Base-by-base conservation (phyloP, 225 moss, liverwort and hornwort species). In the Bryoerythrophyllum caledonicum region DNA sequence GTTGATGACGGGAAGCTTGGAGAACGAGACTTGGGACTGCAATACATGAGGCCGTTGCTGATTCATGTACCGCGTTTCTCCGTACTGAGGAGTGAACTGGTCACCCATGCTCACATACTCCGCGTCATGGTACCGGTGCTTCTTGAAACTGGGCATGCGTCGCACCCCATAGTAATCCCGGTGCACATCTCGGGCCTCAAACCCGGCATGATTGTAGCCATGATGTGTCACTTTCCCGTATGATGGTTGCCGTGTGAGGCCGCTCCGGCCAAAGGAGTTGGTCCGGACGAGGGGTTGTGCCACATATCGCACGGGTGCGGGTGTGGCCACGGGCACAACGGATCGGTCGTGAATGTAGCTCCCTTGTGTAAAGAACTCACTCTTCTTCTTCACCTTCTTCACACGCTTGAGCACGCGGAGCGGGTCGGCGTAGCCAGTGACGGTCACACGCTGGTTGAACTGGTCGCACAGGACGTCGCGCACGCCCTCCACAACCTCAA, bases 351-450 rank as follows among this genome's bases (percentile, higher is more conserved):
- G 24, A 1, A 83, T 76, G 24, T 65, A 86, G 30, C 78, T 84
- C 37, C 81, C 76, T 38, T 67, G 44, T 2, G 65, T 75, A 66
- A 78, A 86, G 44, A 86, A 83, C 26, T 86, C 80, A n/a, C 83
- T 83, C 43, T 80, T 81, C 41, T 83, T 83, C 68, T 86, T 86
- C 59, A 86, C 80, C 23, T 78, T 77, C 78, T 83, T 86, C 80
- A 75, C 86, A 21, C 71, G 68, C 68, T 78, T 86, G 35, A 86
- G 78, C 41, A 80, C 83, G 4, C 68, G 80, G 43, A 83, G 75
- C 1, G 83, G 86, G 66, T 86, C 86, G 0, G 68, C 83, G 1
- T 54, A 72, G 34, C 86, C 86, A 6, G 73, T 70, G 23, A 86
- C 81, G 2, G 80, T 86, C 20, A 86, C 83, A 11, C 80, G 68